Percentiles rank a stretch among this genome's conserved stretches.
Evolutionary conservation across 768 basidiomycete genomes (phyloP).

Genomic region (Tylopilus felleus): DNA sequence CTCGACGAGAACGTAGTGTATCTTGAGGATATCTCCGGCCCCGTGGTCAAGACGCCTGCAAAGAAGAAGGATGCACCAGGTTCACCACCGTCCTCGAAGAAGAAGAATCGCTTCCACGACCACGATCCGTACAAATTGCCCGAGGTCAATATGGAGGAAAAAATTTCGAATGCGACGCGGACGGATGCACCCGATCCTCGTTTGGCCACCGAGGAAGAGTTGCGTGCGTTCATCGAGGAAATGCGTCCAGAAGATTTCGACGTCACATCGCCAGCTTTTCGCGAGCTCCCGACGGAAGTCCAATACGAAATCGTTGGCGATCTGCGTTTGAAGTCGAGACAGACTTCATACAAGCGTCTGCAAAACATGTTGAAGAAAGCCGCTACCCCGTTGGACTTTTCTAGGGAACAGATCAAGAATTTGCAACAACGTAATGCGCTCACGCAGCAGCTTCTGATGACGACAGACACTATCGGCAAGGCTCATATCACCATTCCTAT

Average conservation of each 20-base stretch:
- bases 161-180: slow-evolving; percentile 58
- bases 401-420: slow-evolving; percentile 91
- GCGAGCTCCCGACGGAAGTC: slow-evolving; percentile 89
- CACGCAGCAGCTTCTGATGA: slow-evolving; percentile 88
- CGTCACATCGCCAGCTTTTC: slow-evolving; percentile 83
- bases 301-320: slow-evolving; percentile 99
- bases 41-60: slow-evolving; percentile 51
- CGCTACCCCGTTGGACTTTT: slow-evolving; percentile 88
- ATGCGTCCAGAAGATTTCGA: slow-evolving; percentile 97
- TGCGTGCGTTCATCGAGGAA: slow-evolving; percentile 89
- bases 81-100: slow-evolving; percentile 49
- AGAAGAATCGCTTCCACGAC: slow-evolving; percentile 64
- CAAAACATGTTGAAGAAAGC: slow-evolving; percentile 85
- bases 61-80: slow-evolving; percentile 26
- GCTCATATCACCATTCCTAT: slow-evolving; percentile 88
- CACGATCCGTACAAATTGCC: slow-evolving; percentile 95
- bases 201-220: slow-evolving; percentile 93
- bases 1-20: slow-evolving; percentile 79
- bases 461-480: slow-evolving; percentile 90
- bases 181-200: slow-evolving; percentile 77
- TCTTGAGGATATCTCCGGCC: slow-evolving; percentile 75
- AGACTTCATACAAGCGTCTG: slow-evolving; percentile 87
- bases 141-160: slow-evolving; percentile 66
- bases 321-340: slow-evolving; percentile 88
- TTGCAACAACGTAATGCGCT: slow-evolving; percentile 84